Conservation (phyloP, 257 asterid species). For the Scutellaria minor region DNA sequence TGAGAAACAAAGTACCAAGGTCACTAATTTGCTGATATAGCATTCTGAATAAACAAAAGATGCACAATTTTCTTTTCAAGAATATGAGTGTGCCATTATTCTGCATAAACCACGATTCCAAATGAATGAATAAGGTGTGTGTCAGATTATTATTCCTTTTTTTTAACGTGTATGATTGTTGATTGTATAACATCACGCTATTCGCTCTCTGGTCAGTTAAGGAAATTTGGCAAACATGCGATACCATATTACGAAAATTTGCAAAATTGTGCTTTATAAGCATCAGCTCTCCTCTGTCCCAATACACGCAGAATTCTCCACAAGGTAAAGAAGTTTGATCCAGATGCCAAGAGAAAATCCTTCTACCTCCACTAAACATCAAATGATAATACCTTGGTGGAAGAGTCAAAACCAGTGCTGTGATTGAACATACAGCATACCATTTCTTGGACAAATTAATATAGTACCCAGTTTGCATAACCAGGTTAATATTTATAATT, state of each 20-base stretch:
- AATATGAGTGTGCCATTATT: neutral
- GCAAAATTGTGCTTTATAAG: neutral
- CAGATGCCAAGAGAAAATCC: neutral
- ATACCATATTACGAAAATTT: neutral
- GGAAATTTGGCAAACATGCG: neutral
- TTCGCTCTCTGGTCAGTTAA: neutral
- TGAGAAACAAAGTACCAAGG: constrained; percentile 39
- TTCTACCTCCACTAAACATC: constrained; percentile 18
- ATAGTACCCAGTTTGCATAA: neutral
- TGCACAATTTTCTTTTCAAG: neutral
- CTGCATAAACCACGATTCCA: constrained; percentile 8
- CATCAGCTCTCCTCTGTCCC: neutral
- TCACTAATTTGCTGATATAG: constrained; percentile 13
- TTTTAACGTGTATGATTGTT: neutral
- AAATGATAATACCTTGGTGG: neutral
- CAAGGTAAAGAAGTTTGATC: neutral
- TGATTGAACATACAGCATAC: neutral
- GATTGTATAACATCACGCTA: neutral
- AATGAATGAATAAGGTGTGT: neutral
- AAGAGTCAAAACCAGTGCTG: neutral
- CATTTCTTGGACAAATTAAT: neutral
- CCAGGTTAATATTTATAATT: neutral
- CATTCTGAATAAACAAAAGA: constrained; percentile 1
- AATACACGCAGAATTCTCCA: neutral
- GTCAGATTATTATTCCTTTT: neutral